Conservation (phyloP, 228 moss, liverwort and hornwort species). For the Sphagnum magellanicum region DNA sequence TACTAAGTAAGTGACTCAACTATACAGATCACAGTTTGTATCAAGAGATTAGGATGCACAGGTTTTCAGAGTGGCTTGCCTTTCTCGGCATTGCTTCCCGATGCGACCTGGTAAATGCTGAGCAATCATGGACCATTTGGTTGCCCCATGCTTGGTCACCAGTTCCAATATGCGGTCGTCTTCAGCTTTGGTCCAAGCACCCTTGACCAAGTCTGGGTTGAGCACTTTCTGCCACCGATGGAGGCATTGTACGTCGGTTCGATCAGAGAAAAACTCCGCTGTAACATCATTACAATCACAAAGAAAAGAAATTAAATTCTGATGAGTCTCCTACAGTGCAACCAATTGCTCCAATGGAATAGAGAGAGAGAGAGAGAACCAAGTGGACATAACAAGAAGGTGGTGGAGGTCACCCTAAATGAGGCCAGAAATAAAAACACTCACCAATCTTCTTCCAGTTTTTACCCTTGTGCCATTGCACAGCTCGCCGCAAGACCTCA, state of each 20-base stretch:
- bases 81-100: constrained; percentile 96
- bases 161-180: constrained; percentile 81
- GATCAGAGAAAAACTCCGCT: constrained; percentile 77
- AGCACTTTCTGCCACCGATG: constrained; percentile 93
- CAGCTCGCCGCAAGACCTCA: constrained; percentile 84
- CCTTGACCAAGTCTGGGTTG: constrained; percentile 86
- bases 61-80: constrained; percentile 20
- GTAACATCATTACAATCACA: constrained; percentile 9
- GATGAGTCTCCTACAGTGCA: too few relatives aligned
- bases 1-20: too few relatives aligned
- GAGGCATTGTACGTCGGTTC: constrained; percentile 83
- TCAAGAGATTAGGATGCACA: too few relatives aligned
- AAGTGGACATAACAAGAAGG: too few relatives aligned
- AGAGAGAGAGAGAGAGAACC: too few relatives aligned
- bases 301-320: too few relatives aligned
- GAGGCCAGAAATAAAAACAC: not conserved
- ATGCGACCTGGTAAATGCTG: constrained; percentile 79
- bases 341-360: too few relatives aligned
- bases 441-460: constrained; percentile 99
- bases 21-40: too few relatives aligned
- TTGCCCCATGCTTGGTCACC: constrained; percentile 71
- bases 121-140: constrained; percentile 90
- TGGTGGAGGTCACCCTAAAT: too few relatives aligned
- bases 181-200: constrained; percentile 88
- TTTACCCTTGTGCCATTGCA: constrained; percentile 93